Evolutionary conservation across 345 rosid species (phyloP).

Genomic region (Populus euphratica): DNA sequence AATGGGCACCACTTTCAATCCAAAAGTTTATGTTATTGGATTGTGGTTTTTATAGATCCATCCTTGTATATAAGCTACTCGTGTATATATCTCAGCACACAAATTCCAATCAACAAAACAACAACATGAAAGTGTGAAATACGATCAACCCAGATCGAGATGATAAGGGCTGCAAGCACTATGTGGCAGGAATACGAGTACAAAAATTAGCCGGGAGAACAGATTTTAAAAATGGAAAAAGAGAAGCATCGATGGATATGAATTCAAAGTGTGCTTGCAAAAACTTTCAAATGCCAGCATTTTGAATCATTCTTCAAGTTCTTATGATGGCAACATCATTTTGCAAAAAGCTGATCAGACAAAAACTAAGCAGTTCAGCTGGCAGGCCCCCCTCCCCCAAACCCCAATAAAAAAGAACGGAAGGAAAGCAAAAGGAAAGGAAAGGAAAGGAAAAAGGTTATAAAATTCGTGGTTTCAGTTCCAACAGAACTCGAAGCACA

Average conservation of each 20-base stretch:
- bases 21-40: not conserved
- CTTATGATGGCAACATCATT: not conserved
- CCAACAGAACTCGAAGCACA: not conserved
- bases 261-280: not conserved
- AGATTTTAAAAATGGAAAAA: no score
- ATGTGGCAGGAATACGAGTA: not conserved
- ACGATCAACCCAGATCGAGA: no score
- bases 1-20: not conserved
- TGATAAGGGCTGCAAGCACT: slow-evolving; percentile 44
- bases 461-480: not conserved
- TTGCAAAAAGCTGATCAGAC: not conserved
- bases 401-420: no score
- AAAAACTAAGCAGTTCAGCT: no score
- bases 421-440: no score
- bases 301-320: no score
- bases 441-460: not conserved
- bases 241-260: not conserved
- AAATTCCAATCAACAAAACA: not conserved
- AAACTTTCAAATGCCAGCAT: not conserved
- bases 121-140: not conserved
- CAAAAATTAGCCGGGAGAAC: not conserved
- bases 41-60: not conserved
- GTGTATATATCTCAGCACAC: not conserved
- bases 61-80: not conserved
- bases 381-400: no score